A percentile compares a stretch with the other conserved stretches of the same genome.
phyloP scores from a whole-genome alignment of 2,329 filamentous ascomycete genomes.

The Clonostachys sp. region DNA sequence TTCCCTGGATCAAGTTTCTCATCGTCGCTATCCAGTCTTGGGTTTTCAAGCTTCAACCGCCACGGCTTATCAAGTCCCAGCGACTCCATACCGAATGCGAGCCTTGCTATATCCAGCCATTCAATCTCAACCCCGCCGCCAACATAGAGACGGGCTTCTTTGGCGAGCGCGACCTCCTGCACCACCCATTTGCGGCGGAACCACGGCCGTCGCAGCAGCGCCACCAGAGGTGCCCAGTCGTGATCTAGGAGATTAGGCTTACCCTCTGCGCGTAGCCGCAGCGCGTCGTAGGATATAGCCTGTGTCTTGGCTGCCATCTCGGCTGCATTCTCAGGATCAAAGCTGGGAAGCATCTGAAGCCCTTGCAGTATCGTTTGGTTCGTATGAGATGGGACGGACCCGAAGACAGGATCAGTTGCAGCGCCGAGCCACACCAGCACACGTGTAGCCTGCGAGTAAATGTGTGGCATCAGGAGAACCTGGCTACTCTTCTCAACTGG shows the following conservation, averaged over 20 bases:
- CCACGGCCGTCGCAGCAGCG: constrained; percentile 1
- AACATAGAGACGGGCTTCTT: background rate
- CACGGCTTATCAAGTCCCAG: background rate
- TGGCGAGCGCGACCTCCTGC: constrained; percentile 1
- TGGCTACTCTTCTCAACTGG: constrained; percentile 2
- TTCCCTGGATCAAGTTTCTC: background rate
- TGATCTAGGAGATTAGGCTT: background rate
- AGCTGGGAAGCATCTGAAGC: background rate
- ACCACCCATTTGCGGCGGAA: constrained; percentile 4
- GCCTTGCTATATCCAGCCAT: background rate
- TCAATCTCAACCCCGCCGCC: background rate
- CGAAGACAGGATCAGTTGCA: background rate
- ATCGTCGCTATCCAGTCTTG: background rate
- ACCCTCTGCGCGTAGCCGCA: background rate
- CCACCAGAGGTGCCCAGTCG: background rate
- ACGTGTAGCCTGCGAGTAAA: constrained; percentile 5
- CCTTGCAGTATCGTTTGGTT: background rate
- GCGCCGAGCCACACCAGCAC: constrained; percentile 6
- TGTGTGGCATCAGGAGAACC: constrained; percentile 3
- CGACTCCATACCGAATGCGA: background rate
- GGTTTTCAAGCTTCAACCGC: background rate
- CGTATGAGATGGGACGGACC: background rate
- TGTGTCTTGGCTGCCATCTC: background rate
- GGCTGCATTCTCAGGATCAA: background rate
- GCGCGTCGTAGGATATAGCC: no score